Base-by-base conservation (phyloP, 108 stramenopile species). In the Nitzschia sp. region DNA sequence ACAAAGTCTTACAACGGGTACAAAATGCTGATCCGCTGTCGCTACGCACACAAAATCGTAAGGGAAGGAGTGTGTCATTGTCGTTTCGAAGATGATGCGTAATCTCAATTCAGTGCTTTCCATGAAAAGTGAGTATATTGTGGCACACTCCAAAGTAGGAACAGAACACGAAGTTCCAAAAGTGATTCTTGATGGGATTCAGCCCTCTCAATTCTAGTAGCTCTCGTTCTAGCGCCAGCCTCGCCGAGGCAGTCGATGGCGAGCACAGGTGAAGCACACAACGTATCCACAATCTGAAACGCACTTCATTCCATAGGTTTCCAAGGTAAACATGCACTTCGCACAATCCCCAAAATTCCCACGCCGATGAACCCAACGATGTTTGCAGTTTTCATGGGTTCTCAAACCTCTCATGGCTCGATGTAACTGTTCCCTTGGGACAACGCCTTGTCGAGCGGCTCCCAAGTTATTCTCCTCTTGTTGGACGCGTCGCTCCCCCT, bases 241-340 rank as follows among this genome's bases (percentile, higher is more conserved):
- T 12, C 69, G 69, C 38, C 58, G 44, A 1, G 80, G 80, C 53
- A 85, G 79, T 20, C 83, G 80, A 55, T 79, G 78, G 58, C 77
- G 74, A 14, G 83, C 83, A 68, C 83, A 85, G 20, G 83, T 81
- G 80, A 79, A 85, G 67, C 83, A 85, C 26, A 85, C 83, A 11
- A 78, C 79, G 15, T 78, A 64, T 42, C 66, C 78, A 48, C 83
- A 85, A 52, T 67, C 80, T 21, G 76, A 72, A 40, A 41, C 34
- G 60, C 83, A 85, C 26, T 50, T 51, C 83, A 85, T 85, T 41
- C 80, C 80, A 67, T 85, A 85, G 21, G 55, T 59, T 21, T 44
- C 59, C 29, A 85, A 50, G 5, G 40, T 20, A 41, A 63, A 85
- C 12, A 41, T 51, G 56, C 83, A 85, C 24, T 65, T 53, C 40